Conservation (phyloP, 2,329 filamentous ascomycete genomes). For the Neocatenulostroma microsporum region DNA sequence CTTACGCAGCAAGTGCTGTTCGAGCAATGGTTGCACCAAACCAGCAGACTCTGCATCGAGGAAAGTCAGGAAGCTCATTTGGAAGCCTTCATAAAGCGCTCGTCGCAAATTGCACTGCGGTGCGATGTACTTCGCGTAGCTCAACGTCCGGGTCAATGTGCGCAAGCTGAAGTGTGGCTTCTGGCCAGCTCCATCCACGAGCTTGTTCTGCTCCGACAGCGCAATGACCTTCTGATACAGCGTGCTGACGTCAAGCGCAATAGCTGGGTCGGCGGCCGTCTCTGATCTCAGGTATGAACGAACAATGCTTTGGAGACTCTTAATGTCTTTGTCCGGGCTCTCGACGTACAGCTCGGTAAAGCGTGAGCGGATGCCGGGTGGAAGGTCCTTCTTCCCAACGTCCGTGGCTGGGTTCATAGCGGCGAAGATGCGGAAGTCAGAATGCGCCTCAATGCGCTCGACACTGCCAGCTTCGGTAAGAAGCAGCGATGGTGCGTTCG, state of each 20-base stretch:
- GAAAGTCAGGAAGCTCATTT: conserved; percentile 94
- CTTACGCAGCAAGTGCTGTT: conserved; percentile 67
- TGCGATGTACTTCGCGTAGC: conserved; percentile 78
- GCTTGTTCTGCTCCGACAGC: conserved; percentile 68
- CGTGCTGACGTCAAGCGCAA: conserved; percentile 71
- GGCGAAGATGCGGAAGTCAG: conserved; percentile 90
- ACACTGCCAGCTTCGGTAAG: conserved; percentile 91
- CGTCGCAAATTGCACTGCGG: conserved; percentile 76
- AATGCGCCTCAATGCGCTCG: conserved; percentile 79
- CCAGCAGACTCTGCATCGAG: conserved; percentile 75
- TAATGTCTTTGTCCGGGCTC: conserved; percentile 77
- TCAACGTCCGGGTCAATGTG: conserved; percentile 81
- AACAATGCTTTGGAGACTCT: conserved; percentile 81
- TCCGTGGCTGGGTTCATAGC: conserved; percentile 99
- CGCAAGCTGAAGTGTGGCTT: conserved; percentile 95
- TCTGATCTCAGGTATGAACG: conserved; percentile 71
- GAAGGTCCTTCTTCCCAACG: conserved; percentile 89
- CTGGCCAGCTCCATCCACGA: conserved; percentile 93
- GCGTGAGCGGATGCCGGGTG: conserved; percentile 75
- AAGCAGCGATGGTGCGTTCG: conserved; percentile 69
- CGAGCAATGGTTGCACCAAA: conserved; percentile 69
- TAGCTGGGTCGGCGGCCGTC: conserved; percentile 62
- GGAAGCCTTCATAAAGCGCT: conserved; percentile 88
- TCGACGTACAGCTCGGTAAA: conserved; percentile 96
- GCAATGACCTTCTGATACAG: conserved; percentile 84